Evolutionary conservation across 225 moss, liverwort and hornwort species (phyloP).

Genomic region (Polytrichum commune): DNA sequence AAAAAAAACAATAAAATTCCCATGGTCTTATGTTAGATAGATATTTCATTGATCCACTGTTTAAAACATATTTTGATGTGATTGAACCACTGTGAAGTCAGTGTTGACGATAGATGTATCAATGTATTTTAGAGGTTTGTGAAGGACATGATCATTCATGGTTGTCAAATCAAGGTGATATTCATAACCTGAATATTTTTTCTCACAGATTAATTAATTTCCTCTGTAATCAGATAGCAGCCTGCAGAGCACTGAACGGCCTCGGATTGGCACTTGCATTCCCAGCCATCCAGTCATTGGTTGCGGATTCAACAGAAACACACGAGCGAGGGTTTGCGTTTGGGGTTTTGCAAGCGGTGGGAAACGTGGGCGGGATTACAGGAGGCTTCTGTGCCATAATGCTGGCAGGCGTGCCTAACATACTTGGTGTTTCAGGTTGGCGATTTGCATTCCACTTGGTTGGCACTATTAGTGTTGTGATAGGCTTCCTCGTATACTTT

Average conservation of each 20-base stretch:
- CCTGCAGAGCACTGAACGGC: neutral
- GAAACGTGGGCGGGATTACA: neutral
- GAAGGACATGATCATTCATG: too few relatives aligned
- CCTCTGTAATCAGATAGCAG: neutral
- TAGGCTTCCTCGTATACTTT: neutral
- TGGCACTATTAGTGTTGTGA: neutral
- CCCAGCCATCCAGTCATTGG: conserved; percentile 4
- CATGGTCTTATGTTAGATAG: too few relatives aligned
- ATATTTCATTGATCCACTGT: too few relatives aligned
- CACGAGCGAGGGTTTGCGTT: conserved; percentile 2
- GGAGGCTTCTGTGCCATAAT: neutral
- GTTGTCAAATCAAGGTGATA: too few relatives aligned
- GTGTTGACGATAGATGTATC: too few relatives aligned
- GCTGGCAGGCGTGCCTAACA: neutral
- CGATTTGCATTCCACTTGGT: conserved; percentile 6
- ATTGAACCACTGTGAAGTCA: too few relatives aligned
- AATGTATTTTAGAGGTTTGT: too few relatives aligned
- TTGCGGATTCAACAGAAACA: conserved; percentile 3
- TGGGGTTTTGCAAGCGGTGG: neutral
- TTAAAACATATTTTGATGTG: too few relatives aligned
- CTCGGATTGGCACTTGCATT: conserved; percentile 3
- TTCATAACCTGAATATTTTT: too few relatives aligned
- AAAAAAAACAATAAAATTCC: too few relatives aligned
- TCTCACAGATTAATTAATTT: too few relatives aligned
- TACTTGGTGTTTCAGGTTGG: neutral